phyloP scores from a whole-genome alignment of 805 yeast species.

The Myxozyma nipponensis region DNA sequence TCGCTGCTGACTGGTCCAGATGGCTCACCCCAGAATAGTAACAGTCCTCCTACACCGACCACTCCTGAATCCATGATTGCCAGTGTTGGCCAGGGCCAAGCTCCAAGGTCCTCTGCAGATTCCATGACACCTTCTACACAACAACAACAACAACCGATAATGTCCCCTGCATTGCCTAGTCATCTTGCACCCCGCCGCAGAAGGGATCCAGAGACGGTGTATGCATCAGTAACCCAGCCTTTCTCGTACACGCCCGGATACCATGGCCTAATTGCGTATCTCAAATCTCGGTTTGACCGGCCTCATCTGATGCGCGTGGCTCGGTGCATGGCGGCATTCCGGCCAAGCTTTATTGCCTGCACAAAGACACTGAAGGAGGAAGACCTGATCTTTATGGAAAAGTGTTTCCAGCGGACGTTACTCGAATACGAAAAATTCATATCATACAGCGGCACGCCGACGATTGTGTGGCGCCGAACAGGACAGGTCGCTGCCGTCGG shows the following conservation, averaged over 20 bases:
- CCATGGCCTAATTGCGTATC: constrained; percentile 71
- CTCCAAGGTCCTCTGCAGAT: not conserved
- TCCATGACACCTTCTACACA: not conserved
- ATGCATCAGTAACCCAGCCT: constrained; percentile 68
- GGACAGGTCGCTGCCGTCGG: constrained; percentile 95
- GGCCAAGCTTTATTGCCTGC: constrained; percentile 92
- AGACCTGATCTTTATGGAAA: constrained; percentile 92
- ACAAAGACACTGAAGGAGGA: constrained; percentile 84
- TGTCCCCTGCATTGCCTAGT: constrained; percentile 4
- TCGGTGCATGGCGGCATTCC: constrained; percentile 78
- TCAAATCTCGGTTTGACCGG: constrained; percentile 65
- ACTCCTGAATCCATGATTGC: not conserved
- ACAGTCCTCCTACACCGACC: constrained; percentile 25
- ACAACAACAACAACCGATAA: not conserved
- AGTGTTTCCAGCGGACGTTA: constrained; percentile 88
- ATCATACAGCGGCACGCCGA: constrained; percentile 84
- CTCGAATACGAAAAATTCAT: constrained; percentile 85
- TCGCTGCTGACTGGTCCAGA: constrained; percentile 20
- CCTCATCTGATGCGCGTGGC: constrained; percentile 76
- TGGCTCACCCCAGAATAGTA: constrained; percentile 19
- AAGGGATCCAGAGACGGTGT: constrained; percentile 41
- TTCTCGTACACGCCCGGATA: constrained; percentile 89
- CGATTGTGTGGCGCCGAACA: constrained; percentile 91
- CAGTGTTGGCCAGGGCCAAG: not conserved
- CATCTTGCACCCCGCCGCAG: constrained; percentile 13